Evolutionary conservation across 495 filamentous ascomycete species (phyloP).

Genomic region (Neurospora sp.): DNA sequence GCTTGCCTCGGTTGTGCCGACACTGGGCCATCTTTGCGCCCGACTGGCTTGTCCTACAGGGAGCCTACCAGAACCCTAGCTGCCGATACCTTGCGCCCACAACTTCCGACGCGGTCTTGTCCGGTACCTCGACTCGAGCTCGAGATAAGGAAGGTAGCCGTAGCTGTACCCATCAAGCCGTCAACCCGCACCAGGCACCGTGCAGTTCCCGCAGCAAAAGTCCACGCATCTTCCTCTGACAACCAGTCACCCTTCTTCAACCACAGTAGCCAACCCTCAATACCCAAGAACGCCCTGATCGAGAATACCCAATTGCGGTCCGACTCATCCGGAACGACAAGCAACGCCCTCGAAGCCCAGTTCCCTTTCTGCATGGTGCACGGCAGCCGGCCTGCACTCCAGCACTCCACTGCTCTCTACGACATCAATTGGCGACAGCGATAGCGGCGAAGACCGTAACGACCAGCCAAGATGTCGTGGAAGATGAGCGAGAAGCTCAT

Average conservation of each 20-base stretch:
- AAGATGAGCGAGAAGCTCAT: slow-evolving; percentile 82
- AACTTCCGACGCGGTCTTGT: background rate
- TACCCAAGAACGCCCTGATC: background rate
- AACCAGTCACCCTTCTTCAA: slow-evolving; percentile 1
- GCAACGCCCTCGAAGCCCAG: background rate
- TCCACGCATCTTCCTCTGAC: background rate
- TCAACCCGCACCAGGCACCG: background rate
- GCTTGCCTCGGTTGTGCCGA: slow-evolving; percentile 17
- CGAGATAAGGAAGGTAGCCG: background rate
- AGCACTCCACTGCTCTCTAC: slow-evolving; percentile 9
- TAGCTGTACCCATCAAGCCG: background rate
- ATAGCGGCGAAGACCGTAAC: slow-evolving; percentile 10
- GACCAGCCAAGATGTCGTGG: slow-evolving; percentile 61
- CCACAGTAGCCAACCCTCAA: background rate
- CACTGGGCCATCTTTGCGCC: background rate
- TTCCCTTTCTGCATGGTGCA: slow-evolving; percentile 16
- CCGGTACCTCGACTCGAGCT: background rate
- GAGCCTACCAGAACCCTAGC: background rate
- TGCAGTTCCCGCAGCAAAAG: background rate
- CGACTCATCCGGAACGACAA: background rate
- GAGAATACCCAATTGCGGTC: background rate
- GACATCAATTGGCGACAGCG: slow-evolving; percentile 21
- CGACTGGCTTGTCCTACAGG: background rate
- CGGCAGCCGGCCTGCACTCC: slow-evolving; percentile 16
- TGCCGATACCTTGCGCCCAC: background rate